Base-by-base conservation (phyloP, 1,284 basidiomycete species). In the Meripilus lineatus region DNA sequence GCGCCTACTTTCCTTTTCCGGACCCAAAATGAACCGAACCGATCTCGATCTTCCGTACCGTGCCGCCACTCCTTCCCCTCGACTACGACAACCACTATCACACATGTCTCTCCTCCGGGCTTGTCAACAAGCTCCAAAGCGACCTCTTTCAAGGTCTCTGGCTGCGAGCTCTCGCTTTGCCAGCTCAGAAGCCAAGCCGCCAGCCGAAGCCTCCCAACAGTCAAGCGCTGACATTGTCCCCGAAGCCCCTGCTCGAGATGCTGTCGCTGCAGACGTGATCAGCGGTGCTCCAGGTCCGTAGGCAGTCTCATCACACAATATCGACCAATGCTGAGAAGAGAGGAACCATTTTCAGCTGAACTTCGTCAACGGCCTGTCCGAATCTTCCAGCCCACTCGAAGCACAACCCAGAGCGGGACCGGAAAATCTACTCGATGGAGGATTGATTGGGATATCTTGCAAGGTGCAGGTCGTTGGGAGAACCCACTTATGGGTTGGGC, bases 401-500 rank as follows among this genome's bases (percentile, higher is more conserved):
- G 92, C 53, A 95, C 94, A 7, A 98, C 95, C 81, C 93, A 97
- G 66, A 93, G 90, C 41, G 94, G 92, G 41, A 78, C 83, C 37
- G 84, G 81, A 40, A 94, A 95, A 68, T 84, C 84, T 18, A 79
- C 85, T 56, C 80, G 86, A 57, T 99, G 95, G 95, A 75, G 92
- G 52, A 83, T 99, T 58, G 95, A 99, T 68, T 99, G 87, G 74
- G 95, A 99, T 58, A 85, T 85, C 47, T 71, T 98, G 15, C 83
- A 82, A 52, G 92, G 93, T 34, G 84, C 79, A 25, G 93, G 89
- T 11, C 78, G 95, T 49, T 99, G 95, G 95, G 93, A 97, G 76
- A 98, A 98, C 64, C 92, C 93, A n/a, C 67, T 99, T 57, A 99
- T 99, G 90, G 95, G 95, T 45, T 99, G 83, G 79, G 93, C 93